phyloP scores from a whole-genome alignment of 2,329 filamentous ascomycete genomes.

The Daldinia eschscholtzii region DNA sequence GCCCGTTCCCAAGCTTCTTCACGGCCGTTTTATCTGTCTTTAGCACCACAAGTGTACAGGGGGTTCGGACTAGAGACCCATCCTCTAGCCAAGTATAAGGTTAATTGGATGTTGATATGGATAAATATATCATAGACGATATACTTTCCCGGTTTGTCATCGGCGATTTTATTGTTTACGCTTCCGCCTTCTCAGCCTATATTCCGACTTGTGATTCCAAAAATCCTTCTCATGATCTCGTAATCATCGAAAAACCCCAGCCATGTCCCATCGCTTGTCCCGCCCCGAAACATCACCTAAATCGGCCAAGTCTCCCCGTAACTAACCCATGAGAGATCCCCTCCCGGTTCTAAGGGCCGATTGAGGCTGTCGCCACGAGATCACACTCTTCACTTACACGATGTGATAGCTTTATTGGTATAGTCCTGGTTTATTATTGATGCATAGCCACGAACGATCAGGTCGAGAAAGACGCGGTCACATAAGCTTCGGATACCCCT shows the following conservation, averaged over 20 bases:
- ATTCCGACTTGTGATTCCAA: constrained; percentile 42
- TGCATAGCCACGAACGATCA: constrained; percentile 9
- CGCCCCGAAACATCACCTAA: constrained; percentile 33
- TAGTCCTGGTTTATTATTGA: constrained; percentile 6
- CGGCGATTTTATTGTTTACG: constrained; percentile 35
- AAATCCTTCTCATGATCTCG: constrained; percentile 31
- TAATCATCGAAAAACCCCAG: constrained; percentile 19
- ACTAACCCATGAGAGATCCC: constrained; percentile 17
- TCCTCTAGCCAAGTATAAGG: constrained; percentile 35
- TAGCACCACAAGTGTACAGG: constrained; percentile 29
- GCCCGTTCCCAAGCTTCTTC: not conserved
- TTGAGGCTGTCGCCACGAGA: constrained; percentile 26
- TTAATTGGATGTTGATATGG: constrained; percentile 48
- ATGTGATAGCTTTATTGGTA: constrained; percentile 2
- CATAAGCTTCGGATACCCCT: not conserved
- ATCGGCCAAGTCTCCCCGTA: constrained; percentile 34
- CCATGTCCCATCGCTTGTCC: constrained; percentile 23
- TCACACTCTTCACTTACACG: constrained; percentile 6
- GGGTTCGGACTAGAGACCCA: constrained; percentile 19
- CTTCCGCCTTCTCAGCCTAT: constrained; percentile 49
- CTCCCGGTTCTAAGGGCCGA: constrained; percentile 41
- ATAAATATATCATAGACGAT: constrained; percentile 44
- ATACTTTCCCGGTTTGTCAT: constrained; percentile 44
- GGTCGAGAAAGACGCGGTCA: constrained; percentile 17
- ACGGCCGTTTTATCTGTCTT: constrained; percentile 7